These are phyloP conservation scores for Infundibulicybe gibba DNA, from an alignment of 768 basidiomycete species.

Conservation along the genomic window DNA sequence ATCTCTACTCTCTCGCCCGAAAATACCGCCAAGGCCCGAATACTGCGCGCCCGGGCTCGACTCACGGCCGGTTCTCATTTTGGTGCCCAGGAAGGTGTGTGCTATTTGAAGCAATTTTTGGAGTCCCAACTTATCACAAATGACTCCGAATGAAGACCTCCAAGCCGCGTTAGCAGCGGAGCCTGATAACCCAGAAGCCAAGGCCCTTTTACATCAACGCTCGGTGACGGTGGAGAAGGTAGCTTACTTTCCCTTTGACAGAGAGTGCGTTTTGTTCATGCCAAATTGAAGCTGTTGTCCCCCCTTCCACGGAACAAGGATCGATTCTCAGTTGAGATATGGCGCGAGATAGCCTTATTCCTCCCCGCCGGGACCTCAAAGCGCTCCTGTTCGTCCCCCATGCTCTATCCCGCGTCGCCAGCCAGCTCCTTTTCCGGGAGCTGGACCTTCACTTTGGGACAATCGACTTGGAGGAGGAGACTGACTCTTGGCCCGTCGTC, in stretches of 20 bases:
- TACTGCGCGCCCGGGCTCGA: constrained; percentile 64
- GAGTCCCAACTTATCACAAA: background rate
- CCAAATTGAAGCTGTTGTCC: constrained; percentile 27
- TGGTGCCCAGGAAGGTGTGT: constrained; percentile 62
- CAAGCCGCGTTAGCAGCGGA: constrained; percentile 61
- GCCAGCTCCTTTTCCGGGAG: constrained; percentile 61
- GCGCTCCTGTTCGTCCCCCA: constrained; percentile 63
- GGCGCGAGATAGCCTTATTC: constrained; percentile 65
- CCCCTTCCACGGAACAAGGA: constrained; percentile 42
- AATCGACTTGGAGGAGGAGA: constrained; percentile 22
- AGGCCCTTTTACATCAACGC: constrained; percentile 52
- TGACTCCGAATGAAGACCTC: constrained; percentile 42
- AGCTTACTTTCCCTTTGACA: constrained; percentile 2
- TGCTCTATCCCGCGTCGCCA: constrained; percentile 62
- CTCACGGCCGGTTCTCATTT: constrained; percentile 56
- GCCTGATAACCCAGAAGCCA: constrained; percentile 69
- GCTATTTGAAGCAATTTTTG: background rate
- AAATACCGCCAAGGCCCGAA: constrained; percentile 55
- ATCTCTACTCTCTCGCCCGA: constrained; percentile 48
- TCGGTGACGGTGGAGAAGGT: constrained; percentile 59
- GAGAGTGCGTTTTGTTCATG: background rate
- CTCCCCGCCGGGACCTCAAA: constrained; percentile 64
- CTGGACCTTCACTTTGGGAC: constrained; percentile 57
- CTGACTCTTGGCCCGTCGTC: constrained; percentile 11
- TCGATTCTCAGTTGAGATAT: constrained; percentile 65